Conservation (phyloP, 176 grass and related monocot species). For the Aegilops sharonensis region DNA sequence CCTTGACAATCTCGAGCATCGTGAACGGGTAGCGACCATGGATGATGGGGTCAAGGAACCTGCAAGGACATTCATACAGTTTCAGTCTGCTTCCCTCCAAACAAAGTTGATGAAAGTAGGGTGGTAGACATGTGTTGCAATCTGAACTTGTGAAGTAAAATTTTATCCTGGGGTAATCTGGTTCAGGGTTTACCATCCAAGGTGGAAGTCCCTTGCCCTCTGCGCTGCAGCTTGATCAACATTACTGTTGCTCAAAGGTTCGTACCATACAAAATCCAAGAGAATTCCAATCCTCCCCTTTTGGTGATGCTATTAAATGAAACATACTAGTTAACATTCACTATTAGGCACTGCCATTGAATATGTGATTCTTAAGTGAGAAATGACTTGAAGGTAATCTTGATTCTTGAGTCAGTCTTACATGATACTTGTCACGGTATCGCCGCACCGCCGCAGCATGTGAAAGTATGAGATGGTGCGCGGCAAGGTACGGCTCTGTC, state of each 20-base stretch:
- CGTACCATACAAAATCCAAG: slow-evolving; percentile 88
- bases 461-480: slow-evolving; percentile 83
- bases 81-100: too few relatives aligned
- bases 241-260: slow-evolving; percentile 60
- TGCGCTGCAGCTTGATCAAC: slow-evolving; percentile 70
- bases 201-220: slow-evolving; percentile 84
- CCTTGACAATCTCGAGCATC: slow-evolving; percentile 67
- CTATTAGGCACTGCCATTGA: too few relatives aligned
- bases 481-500: slow-evolving; percentile 69
- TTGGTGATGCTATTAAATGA: slow-evolving; percentile 44
- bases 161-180: not conserved
- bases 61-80: not conserved
- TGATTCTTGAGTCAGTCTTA: not conserved
- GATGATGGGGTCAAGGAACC: slow-evolving; percentile 67
- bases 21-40: slow-evolving; percentile 60
- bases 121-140: not conserved
- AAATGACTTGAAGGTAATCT: not conserved
- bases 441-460: slow-evolving; percentile 67
- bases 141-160: not conserved
- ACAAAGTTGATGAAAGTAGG: not conserved
- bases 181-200: slow-evolving; percentile 65
- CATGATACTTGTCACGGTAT: slow-evolving; percentile 85
- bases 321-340: not conserved
- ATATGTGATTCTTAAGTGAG: not conserved
- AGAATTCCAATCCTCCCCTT: slow-evolving; percentile 90